These are phyloP conservation scores for Cadophora gregata DNA, from an alignment of 2,329 filamentous ascomycete genomes.

Conservation along the genomic window DNA sequence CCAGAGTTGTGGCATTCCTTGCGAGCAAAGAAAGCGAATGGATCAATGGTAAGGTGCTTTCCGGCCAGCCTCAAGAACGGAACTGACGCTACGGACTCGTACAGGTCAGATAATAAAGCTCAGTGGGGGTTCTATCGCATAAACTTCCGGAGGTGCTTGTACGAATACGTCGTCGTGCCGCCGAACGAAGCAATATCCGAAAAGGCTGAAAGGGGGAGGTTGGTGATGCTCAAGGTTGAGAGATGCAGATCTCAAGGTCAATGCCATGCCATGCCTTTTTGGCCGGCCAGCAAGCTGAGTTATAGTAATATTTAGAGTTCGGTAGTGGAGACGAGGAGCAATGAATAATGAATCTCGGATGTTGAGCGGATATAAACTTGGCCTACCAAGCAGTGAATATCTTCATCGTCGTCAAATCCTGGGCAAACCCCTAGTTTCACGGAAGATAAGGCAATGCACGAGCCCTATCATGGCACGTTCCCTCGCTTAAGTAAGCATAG, in stretches of 20 bases:
- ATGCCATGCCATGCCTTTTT: neutral
- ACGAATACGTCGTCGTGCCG: neutral
- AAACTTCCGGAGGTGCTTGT: neutral
- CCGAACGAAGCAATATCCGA: neutral
- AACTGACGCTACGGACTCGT: neutral
- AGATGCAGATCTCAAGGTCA: neutral
- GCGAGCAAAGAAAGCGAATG: conserved; percentile 65
- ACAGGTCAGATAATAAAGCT: conserved; percentile 39
- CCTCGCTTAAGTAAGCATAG: conserved; percentile 6
- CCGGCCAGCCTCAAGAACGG: neutral
- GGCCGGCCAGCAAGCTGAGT: neutral
- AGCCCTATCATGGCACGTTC: neutral
- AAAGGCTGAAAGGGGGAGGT: neutral
- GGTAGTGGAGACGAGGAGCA: neutral
- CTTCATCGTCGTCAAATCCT: neutral
- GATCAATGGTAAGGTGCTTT: conserved; percentile 61
- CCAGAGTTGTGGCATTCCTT: conserved; percentile 47
- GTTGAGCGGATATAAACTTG: neutral
- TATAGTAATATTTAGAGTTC: neutral
- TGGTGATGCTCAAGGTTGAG: neutral
- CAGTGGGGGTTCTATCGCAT: conserved; percentile 35
- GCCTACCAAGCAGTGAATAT: neutral
- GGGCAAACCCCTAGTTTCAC: neutral
- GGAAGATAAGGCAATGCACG: conserved; percentile 4
- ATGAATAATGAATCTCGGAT: conserved; percentile 1